These are phyloP conservation scores for Neurospora sp. DNA, from an alignment of 495 filamentous ascomycete genomes.

Conservation along the genomic window DNA sequence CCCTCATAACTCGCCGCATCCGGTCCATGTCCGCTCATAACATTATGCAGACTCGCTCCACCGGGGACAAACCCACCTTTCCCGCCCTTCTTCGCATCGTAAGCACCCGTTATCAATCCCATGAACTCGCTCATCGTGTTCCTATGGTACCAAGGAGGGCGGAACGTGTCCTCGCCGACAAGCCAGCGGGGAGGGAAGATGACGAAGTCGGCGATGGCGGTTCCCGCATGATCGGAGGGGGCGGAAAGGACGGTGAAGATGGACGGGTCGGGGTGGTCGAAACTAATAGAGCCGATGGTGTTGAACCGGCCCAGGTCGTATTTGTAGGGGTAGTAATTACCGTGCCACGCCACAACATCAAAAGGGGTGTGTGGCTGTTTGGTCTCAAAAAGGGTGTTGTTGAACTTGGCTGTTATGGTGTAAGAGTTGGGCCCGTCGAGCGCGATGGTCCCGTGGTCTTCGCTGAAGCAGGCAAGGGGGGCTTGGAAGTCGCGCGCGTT, in stretches of 20 bases:
- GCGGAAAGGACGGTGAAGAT: slow-evolving; percentile 78
- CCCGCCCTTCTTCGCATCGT: slow-evolving; percentile 41
- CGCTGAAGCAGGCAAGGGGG: slow-evolving; percentile 66
- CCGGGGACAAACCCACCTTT: slow-evolving; percentile 49
- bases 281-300: slow-evolving; percentile 61
- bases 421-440: slow-evolving; percentile 38
- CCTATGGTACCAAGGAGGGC: slow-evolving; percentile 75
- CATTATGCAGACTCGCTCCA: slow-evolving; percentile 47
- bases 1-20: slow-evolving; percentile 57
- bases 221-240: slow-evolving; percentile 50
- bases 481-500: slow-evolving; percentile 85
- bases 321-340: slow-evolving; percentile 74
- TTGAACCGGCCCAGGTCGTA: slow-evolving; percentile 79
- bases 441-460: slow-evolving; percentile 36
- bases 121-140: slow-evolving; percentile 84
- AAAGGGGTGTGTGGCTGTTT: slow-evolving; percentile 68
- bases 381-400: slow-evolving; percentile 65
- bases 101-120: slow-evolving; percentile 61
- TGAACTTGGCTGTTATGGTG: slow-evolving; percentile 65
- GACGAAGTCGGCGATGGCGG: slow-evolving; percentile 72
- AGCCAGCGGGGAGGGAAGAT: slow-evolving; percentile 79
- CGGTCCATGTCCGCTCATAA: slow-evolving; percentile 51
- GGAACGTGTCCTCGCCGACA: slow-evolving; percentile 67
- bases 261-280: slow-evolving; percentile 73
- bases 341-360: slow-evolving; percentile 79